Percentiles rank a stretch among this genome's conserved stretches.
phyloP scores from a whole-genome alignment of 2,329 filamentous ascomycete genomes.

The Microcera coccophila region DNA sequence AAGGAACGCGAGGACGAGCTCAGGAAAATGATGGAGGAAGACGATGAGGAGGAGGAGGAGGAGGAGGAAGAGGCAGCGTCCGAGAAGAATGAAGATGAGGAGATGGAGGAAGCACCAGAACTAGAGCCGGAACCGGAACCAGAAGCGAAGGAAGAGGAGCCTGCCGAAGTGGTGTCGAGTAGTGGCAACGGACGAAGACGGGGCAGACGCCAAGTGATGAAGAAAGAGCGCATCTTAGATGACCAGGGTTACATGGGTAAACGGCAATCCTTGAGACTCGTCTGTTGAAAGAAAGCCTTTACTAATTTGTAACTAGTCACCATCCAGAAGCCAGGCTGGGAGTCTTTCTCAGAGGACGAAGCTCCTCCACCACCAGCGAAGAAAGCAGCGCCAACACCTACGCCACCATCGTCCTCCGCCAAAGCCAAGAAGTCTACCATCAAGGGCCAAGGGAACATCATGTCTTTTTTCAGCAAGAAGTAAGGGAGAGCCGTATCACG shows the following conservation, averaged over 20 bases:
- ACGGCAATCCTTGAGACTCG: too few relatives aligned
- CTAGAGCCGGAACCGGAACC: conserved; percentile 36
- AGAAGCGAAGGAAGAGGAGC: conserved; percentile 41
- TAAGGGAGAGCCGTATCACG: conserved; percentile 29
- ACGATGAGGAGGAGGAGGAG: conserved; percentile 58
- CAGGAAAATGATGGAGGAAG: conserved; percentile 49
- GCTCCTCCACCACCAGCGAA: conserved; percentile 51
- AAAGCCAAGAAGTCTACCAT: conserved; percentile 54
- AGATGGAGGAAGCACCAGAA: conserved; percentile 39
- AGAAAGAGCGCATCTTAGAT: conserved; percentile 82
- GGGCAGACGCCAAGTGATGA: conserved; percentile 75
- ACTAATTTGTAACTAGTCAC: conserved; percentile 57
- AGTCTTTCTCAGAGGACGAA: conserved; percentile 91
- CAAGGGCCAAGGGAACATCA: conserved; percentile 77
- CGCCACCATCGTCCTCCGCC: conserved; percentile 43
- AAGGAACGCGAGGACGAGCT: conserved; percentile 39
- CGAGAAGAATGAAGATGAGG: conserved; percentile 36
- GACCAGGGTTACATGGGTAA: conserved; percentile 85
- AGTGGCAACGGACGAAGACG: conserved; percentile 61
- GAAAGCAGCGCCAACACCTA: conserved; percentile 48
- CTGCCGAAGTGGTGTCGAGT: conserved; percentile 52
- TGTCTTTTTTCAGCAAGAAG: conserved; percentile 89
- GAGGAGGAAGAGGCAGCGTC: conserved; percentile 48
- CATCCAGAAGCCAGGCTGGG: conserved; percentile 79
- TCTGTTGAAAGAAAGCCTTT: too few relatives aligned